These are phyloP conservation scores for Tolypocladium inflatum DNA, from an alignment of 2,329 filamentous ascomycete species.

Conservation along the genomic window DNA sequence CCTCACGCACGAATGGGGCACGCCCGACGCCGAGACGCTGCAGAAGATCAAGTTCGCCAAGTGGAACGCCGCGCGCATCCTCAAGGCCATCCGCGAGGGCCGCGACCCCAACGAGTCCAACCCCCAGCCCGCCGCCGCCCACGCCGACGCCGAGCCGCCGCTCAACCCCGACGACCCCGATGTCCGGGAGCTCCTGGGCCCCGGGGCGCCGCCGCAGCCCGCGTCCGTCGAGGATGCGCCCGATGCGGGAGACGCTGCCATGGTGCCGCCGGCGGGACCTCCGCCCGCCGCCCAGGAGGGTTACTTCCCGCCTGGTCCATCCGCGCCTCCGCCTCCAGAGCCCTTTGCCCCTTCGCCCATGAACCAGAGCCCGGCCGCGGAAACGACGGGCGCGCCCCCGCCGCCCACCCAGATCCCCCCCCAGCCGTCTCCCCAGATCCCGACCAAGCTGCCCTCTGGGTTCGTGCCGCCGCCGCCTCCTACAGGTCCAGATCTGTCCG, in stretches of 20 bases:
- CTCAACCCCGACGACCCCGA: slow-evolving; percentile 59
- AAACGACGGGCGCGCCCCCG: background rate
- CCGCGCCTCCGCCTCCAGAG: slow-evolving; percentile 7
- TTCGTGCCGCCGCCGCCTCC: slow-evolving; percentile 11
- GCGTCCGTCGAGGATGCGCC: slow-evolving; percentile 44
- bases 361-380: slow-evolving; percentile 15
- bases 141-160: slow-evolving; percentile 24
- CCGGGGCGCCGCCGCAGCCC: slow-evolving; percentile 19
- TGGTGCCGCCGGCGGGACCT: slow-evolving; percentile 15
- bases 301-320: slow-evolving; percentile 21
- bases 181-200: slow-evolving; percentile 37
- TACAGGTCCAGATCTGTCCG: slow-evolving; percentile 3
- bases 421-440: slow-evolving; percentile 18
- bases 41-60: slow-evolving; percentile 95
- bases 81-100: slow-evolving; percentile 82
- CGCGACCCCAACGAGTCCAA: slow-evolving; percentile 90
- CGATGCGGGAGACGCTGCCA: slow-evolving; percentile 28
- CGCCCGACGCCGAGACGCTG: slow-evolving; percentile 62
- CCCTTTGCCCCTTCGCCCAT: slow-evolving; percentile 25
- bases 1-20: slow-evolving; percentile 74
- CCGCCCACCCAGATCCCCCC: slow-evolving; percentile 11
- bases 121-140: slow-evolving; percentile 48
- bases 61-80: slow-evolving; percentile 85
- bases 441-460: slow-evolving; percentile 13
- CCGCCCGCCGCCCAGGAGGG: slow-evolving; percentile 14